Evolutionary conservation across 352 stramenopile genomes (phyloP).

Genomic region (Phytopythium aichiense): DNA sequence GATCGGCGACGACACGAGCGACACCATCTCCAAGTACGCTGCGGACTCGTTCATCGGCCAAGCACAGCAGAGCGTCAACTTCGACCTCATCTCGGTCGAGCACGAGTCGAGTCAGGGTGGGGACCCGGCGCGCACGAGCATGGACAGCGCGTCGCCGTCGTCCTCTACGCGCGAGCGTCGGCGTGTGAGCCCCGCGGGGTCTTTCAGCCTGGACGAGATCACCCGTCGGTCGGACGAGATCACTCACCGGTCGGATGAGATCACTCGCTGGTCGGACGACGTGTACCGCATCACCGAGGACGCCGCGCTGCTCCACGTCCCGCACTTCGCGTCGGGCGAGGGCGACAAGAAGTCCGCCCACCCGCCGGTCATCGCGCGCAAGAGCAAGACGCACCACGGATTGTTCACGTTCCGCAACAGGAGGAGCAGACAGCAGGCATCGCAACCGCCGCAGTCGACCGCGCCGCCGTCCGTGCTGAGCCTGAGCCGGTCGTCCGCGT

Average conservation of each 20-base stretch:
- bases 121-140: neutral
- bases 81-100: constrained; percentile 7
- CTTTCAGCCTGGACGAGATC: constrained; percentile 5
- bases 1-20: constrained; percentile 3
- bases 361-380: neutral
- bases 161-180: neutral
- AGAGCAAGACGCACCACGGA: neutral
- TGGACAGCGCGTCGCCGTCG: neutral
- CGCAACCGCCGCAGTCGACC: neutral
- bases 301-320: neutral
- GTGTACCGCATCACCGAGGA: constrained; percentile 10
- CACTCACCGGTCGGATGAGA: neutral
- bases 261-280: neutral
- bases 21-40: constrained; percentile 5
- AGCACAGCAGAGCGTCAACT: neutral
- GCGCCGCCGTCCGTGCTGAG: neutral
- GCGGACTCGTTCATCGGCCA: constrained; percentile 5
- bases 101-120: neutral
- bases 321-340: neutral
- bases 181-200: constrained; percentile 3
- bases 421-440: neutral
- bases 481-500: neutral
- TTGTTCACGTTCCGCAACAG: neutral
- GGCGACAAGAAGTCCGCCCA: neutral
- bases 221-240: constrained; percentile 2